phyloP scores from a whole-genome alignment of 495 filamentous ascomycete genomes.

The Beverwykella pulmonaria region DNA sequence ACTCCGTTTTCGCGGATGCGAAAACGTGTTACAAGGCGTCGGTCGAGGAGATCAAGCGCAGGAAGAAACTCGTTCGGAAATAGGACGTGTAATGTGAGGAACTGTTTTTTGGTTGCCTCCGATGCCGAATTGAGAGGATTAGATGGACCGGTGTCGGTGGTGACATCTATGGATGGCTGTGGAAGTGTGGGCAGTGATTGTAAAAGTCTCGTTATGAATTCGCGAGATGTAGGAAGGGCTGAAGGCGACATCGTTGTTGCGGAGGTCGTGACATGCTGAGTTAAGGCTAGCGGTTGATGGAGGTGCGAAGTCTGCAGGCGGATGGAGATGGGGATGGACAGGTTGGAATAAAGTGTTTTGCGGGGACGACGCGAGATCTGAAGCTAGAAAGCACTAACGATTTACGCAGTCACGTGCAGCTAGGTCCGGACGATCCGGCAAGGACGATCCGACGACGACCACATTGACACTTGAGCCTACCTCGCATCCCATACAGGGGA shows the following conservation, averaged over 20 bases:
- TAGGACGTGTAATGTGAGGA: constrained; percentile 66
- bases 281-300: not conserved
- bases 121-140: constrained; percentile 29
- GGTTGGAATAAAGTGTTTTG: constrained; percentile 34
- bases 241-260: constrained; percentile 24
- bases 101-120: constrained; percentile 39
- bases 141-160: constrained; percentile 1
- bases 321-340: no score
- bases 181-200: constrained; percentile 15
- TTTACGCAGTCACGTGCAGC: no score
- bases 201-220: constrained; percentile 37
- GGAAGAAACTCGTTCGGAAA: constrained; percentile 66
- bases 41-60: constrained; percentile 80
- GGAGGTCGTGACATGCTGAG: constrained; percentile 19
- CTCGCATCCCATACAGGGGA: no score
- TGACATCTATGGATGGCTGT: not conserved
- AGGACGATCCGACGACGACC: not conserved
- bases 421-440: not conserved
- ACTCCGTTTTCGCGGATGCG: constrained; percentile 14
- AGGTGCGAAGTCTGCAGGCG: not conserved
- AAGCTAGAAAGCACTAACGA: not conserved
- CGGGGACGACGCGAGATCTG: constrained; percentile 21
- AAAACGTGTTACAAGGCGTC: constrained; percentile 61
- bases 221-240: constrained; percentile 26
- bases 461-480: not conserved